These are phyloP conservation scores for Galerina marginata DNA, from an alignment of 768 basidiomycete genomes.

Conservation along the genomic window DNA sequence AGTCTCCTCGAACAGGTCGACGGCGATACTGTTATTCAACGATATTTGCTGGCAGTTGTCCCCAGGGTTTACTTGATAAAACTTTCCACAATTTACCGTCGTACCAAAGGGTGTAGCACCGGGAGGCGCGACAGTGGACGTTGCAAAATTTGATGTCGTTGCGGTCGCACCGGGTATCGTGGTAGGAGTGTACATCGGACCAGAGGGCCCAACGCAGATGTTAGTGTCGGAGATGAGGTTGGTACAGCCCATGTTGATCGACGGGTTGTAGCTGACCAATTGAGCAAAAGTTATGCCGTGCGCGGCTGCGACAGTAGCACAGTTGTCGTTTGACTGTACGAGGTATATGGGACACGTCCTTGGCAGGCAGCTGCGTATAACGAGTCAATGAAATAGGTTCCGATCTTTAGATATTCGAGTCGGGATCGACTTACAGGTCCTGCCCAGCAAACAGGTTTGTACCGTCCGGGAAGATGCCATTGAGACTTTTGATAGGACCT, in stretches of 20 bases:
- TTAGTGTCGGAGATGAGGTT: neutral
- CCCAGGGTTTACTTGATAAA: neutral
- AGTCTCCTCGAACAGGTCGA: neutral
- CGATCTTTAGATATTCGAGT: no score
- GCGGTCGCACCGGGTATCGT: neutral
- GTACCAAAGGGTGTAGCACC: neutral
- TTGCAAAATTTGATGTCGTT: neutral
- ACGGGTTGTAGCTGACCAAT: neutral
- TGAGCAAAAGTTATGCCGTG: neutral
- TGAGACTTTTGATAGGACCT: neutral
- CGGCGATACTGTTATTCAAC: neutral
- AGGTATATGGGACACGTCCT: constrained; percentile 1
- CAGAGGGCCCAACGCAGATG: neutral
- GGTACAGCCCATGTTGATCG: neutral
- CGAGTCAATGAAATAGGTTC: no score
- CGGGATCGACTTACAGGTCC: neutral
- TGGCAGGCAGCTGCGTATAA: neutral
- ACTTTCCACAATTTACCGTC: neutral
- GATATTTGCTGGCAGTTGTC: neutral
- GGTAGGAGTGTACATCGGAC: neutral
- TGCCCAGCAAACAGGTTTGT: neutral
- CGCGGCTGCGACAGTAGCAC: neutral
- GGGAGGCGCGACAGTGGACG: neutral
- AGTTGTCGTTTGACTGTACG: neutral
- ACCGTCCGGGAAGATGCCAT: neutral